phyloP scores from a whole-genome alignment of 768 basidiomycete species.

The Pholiota molesta region DNA sequence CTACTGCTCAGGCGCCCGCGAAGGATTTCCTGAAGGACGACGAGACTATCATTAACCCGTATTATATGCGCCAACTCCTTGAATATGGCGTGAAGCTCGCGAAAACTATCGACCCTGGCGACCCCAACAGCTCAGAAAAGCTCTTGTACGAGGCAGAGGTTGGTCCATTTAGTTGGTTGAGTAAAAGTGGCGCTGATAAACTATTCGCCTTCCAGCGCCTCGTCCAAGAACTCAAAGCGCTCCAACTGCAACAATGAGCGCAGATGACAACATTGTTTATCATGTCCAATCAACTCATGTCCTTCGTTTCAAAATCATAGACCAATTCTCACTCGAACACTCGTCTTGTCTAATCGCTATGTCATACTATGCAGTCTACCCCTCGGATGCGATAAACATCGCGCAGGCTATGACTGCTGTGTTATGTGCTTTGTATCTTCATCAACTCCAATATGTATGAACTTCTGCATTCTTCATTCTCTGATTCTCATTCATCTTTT shows the following conservation, averaged over 20 bases:
- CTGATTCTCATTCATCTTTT: not conserved
- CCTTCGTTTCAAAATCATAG: constrained; percentile 3
- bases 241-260: constrained; percentile 23
- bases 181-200: not conserved
- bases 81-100: constrained; percentile 72
- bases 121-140: constrained; percentile 42
- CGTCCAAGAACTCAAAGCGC: constrained; percentile 61
- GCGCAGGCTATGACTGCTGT: constrained; percentile 13
- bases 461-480: constrained; percentile 13
- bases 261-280: constrained; percentile 1
- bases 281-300: not conserved
- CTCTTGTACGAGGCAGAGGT: constrained; percentile 63
- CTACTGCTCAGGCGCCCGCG: not conserved
- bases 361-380: constrained; percentile 14
- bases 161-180: constrained; percentile 17
- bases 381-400: not conserved
- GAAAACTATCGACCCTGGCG: constrained; percentile 31
- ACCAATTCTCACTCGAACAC: constrained; percentile 2
- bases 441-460: constrained; percentile 18
- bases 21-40: constrained; percentile 44
- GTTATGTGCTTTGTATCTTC: constrained; percentile 24
- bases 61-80: constrained; percentile 78
- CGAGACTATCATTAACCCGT: constrained; percentile 76
- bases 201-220: constrained; percentile 47
- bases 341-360: constrained; percentile 14